These are phyloP conservation scores for Astragalus glycyphyllos DNA, from an alignment of 306 rosid species.

Conservation along the genomic window DNA sequence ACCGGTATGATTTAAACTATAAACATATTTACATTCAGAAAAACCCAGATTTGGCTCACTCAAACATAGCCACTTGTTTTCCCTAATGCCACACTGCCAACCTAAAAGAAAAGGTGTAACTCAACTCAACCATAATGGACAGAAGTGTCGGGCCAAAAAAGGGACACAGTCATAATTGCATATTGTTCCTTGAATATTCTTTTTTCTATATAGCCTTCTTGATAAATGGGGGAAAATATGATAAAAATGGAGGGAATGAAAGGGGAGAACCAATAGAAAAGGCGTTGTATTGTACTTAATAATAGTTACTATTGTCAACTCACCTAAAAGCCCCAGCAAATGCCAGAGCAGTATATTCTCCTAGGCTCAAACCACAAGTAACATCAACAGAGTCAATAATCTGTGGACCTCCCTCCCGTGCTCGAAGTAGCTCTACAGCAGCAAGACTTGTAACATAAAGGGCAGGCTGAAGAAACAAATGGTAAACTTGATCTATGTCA, in stretches of 20 bases:
- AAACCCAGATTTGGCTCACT: conserved; percentile 24
- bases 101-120: conserved; percentile 22
- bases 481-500: conserved; percentile 30
- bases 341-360: conserved; percentile 96
- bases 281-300: not conserved
- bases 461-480: conserved; percentile 84
- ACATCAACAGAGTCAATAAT: conserved; percentile 94
- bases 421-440: conserved; percentile 92
- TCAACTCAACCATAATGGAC: not conserved
- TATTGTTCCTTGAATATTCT: not conserved
- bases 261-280: conserved; percentile 29
- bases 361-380: conserved; percentile 93
- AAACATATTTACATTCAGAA: conserved; percentile 23
- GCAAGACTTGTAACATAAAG: conserved; percentile 96
- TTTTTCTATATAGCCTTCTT: conserved; percentile 19
- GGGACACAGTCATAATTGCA: not conserved
- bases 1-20: conserved; percentile 18
- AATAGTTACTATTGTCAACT: conserved; percentile 28
- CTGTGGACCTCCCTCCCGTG: conserved; percentile 86
- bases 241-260: not conserved
- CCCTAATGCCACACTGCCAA: conserved; percentile 1
- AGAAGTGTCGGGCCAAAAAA: conserved; percentile 8
- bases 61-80: conserved; percentile 3
- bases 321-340: conserved; percentile 97
- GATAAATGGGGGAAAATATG: not conserved